Base-by-base conservation (phyloP, 208 protist genomes). In the Leishmania aethiopica region DNA sequence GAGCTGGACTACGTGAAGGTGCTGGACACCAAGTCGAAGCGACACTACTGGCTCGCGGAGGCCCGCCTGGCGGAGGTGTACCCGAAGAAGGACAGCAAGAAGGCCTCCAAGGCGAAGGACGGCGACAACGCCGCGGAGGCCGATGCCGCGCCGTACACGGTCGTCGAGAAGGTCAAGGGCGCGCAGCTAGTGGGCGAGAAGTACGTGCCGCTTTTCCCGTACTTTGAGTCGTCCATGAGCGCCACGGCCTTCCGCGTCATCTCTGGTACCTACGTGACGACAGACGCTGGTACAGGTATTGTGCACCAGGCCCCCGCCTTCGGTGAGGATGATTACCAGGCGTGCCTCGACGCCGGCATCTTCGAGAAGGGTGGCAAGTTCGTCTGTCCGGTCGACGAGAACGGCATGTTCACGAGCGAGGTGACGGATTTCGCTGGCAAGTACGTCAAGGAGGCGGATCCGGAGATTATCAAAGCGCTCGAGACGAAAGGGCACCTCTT, bases 241-340 rank as follows among this genome's bases (percentile, higher is more conserved):
- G 69, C 82, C 22, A 96, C 84, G 28, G 97, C 94, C 37, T 99
- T 99, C 91, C 88, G 88, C 76, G 93, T 99, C 32, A 74, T 99
- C 42, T 64, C 81, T 28, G 99, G 99, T 89, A 79, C 82, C 13
- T 99, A 99, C 89, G 99, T 99, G 55, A 99, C 98, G 42, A 96
- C 96, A 62, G 98, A 99, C 80, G 91, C 83, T 53, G 99, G 99
- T 96, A 99, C 99, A n/a, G 99, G 99, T 90, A 96, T 99, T 55
- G 99, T 99, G 6, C 99, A 99, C 88, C 89, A 97, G 78, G 99
- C 99, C 42, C 99, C 99, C 28, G 98, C 95, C 49, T 99, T 99
- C 92, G 99, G 99, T 94, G 99, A 99, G 91, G 99, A 99, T 81
- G 99, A 99, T 98, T 99, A 98, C 91, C 91, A 96, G 37, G 97